phyloP scores from a whole-genome alignment of 1,284 basidiomycete genomes.

The Hymenochaete sp. region DNA sequence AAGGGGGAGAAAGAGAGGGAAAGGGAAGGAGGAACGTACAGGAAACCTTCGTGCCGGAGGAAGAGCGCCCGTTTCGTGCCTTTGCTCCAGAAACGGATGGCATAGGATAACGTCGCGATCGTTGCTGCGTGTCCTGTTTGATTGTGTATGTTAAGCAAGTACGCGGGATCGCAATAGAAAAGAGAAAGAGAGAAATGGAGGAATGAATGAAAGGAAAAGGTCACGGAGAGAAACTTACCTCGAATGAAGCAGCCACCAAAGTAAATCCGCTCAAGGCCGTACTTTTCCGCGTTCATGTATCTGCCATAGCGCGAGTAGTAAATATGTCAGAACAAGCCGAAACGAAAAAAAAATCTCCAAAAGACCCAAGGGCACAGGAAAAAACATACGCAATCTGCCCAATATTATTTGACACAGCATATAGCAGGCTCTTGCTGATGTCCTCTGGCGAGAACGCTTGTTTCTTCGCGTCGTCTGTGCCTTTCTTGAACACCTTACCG shows the following conservation, averaged over 20 bases:
- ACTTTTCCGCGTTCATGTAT: conserved; percentile 99
- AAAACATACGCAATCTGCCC: conserved; percentile 97
- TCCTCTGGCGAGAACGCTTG: conserved; percentile 83
- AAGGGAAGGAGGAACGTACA: conserved; percentile 50
- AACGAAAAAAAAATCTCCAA: conserved; percentile 14
- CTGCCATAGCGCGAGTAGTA: conserved; percentile 34
- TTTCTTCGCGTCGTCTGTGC: conserved; percentile 54
- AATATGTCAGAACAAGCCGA: conserved; percentile 14
- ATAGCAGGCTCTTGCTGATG: conserved; percentile 89
- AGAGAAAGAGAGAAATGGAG: background rate
- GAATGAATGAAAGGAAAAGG: background rate
- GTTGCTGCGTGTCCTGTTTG: conserved; percentile 88
- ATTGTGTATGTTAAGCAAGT: conserved; percentile 10
- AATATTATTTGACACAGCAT: conserved; percentile 98
- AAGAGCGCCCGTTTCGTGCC: conserved; percentile 96
- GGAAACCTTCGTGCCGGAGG: conserved; percentile 95
- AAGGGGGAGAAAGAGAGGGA: background rate
- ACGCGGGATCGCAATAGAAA: conserved; percentile 6
- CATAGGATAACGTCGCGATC: conserved; percentile 95
- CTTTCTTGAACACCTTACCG: conserved; percentile 96
- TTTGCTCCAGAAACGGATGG: conserved; percentile 99
- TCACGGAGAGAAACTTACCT: conserved; percentile 39
- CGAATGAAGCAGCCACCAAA: conserved; percentile 99
- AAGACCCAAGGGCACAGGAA: too few relatives aligned
- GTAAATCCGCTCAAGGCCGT: conserved; percentile 94